phyloP scores from a whole-genome alignment of 140 eudicot species.

The Senecio squalidus region DNA sequence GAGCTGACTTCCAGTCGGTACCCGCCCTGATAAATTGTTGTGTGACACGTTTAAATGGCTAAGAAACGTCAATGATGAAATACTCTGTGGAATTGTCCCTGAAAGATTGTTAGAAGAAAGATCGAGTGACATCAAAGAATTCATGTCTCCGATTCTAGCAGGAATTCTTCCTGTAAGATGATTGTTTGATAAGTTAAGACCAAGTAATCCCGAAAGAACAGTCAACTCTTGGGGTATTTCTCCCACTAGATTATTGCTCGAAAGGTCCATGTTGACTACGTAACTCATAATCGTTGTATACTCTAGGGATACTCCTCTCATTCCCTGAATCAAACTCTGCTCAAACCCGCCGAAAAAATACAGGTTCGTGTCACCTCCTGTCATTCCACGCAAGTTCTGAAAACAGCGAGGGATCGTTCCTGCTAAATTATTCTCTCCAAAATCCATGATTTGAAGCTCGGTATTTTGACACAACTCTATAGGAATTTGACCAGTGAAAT shows the following conservation, averaged over 20 bases:
- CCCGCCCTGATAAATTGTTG: conserved; percentile 7
- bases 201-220: conserved; percentile 8
- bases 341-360: not conserved
- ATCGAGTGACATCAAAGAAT: conserved; percentile 17
- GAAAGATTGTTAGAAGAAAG: conserved; percentile 11
- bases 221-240: conserved; percentile 31
- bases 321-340: not conserved
- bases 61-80: conserved; percentile 7
- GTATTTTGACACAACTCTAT: conserved; percentile 12
- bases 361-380: no score
- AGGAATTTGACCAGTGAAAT: conserved; percentile 33
- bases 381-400: conserved; percentile 17
- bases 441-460: conserved; percentile 11
- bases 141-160: conserved; percentile 18
- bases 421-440: conserved; percentile 2
- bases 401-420: conserved; percentile 17
- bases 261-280: no score
- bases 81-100: conserved; percentile 30
- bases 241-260: conserved; percentile 28
- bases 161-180: conserved; percentile 33
- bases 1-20: conserved; percentile 23
- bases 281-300: not conserved
- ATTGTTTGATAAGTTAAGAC: conserved; percentile 38
- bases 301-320: conserved; percentile 5
- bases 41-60: conserved; percentile 12